Evolutionary conservation across 1,284 basidiomycete genomes (phyloP).

Genomic region (Takashimella koratensis): DNA sequence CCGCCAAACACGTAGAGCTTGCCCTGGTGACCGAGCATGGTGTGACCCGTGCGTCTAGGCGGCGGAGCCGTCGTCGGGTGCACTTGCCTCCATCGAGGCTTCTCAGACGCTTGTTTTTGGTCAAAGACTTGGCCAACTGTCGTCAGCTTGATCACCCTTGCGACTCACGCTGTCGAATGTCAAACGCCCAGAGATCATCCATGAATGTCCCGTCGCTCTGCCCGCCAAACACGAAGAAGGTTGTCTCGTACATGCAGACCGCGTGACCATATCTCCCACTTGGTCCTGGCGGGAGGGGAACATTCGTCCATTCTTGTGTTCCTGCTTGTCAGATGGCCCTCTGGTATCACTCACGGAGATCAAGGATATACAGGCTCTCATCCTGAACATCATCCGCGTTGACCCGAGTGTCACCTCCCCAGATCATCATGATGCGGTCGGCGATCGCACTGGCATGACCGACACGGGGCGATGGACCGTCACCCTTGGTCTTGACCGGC

Average conservation of each 20-base stretch:
- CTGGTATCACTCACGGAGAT: conserved; percentile 65
- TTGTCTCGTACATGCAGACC: conserved; percentile 85
- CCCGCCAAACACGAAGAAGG: conserved; percentile 93
- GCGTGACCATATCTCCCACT: conserved; percentile 94
- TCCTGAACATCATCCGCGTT: conserved; percentile 78
- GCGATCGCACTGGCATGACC: conserved; percentile 95
- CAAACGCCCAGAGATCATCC: conserved; percentile 95
- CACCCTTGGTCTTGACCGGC: conserved; percentile 81
- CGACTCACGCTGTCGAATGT: conserved; percentile 81
- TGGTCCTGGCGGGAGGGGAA: conserved; percentile 69
- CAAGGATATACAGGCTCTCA: conserved; percentile 91
- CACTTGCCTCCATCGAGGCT: conserved; percentile 47
- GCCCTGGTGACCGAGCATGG: conserved; percentile 79
- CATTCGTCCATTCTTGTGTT: conserved; percentile 88
- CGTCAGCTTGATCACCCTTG: neutral
- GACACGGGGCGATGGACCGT: conserved; percentile 83
- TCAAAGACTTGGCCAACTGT: conserved; percentile 7
- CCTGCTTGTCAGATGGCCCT: conserved; percentile 52
- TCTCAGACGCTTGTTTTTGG: neutral
- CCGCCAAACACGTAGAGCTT: conserved; percentile 94
- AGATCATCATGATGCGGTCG: conserved; percentile 92
- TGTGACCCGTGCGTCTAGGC: conserved; percentile 87
- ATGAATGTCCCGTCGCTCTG: conserved; percentile 95
- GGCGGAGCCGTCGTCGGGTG: conserved; percentile 67
- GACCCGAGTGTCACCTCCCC: conserved; percentile 92